These are phyloP conservation scores for Pyrus betulifolia DNA, from an alignment of 306 rosid species.

Conservation along the genomic window DNA sequence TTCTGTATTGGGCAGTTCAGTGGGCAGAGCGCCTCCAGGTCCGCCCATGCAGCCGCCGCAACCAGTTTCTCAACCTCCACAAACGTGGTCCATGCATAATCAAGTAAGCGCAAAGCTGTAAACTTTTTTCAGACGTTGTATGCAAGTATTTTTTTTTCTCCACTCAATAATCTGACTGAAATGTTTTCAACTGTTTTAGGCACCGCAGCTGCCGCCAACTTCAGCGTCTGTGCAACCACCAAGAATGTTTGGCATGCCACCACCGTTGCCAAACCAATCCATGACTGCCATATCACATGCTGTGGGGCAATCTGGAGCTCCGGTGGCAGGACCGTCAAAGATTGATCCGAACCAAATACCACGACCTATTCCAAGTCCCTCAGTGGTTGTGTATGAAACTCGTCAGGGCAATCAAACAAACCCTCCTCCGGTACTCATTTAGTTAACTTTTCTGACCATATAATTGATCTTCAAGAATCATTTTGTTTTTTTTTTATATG, in stretches of 20 bases:
- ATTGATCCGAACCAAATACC: slow-evolving; percentile 98
- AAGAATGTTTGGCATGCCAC: slow-evolving; percentile 80
- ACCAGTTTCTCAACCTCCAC: slow-evolving; percentile 56
- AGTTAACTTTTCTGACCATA: neutral
- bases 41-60: slow-evolving; percentile 41
- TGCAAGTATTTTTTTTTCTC: slow-evolving; percentile 5
- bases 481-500: neutral
- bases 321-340: slow-evolving; percentile 74
- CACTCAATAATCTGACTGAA: neutral
- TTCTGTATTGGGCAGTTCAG: slow-evolving; percentile 11
- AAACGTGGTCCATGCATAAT: slow-evolving; percentile 66
- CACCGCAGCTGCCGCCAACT: slow-evolving; percentile 45
- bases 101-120: slow-evolving; percentile 37
- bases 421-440: slow-evolving; percentile 77
- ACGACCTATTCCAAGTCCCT: slow-evolving; percentile 73
- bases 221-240: slow-evolving; percentile 58
- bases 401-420: slow-evolving; percentile 85
- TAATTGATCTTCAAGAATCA: neutral
- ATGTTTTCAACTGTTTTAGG: slow-evolving; percentile 30
- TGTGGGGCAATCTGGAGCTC: slow-evolving; percentile 85
- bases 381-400: slow-evolving; percentile 69
- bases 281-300: slow-evolving; percentile 79
- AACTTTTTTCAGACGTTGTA: neutral
- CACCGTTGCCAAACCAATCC: slow-evolving; percentile 71
- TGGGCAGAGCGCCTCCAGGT: slow-evolving; percentile 31